Evolutionary conservation across 371 early-diverging fungal genomes (phyloP).

Genomic region (Mucor velutinosus): DNA sequence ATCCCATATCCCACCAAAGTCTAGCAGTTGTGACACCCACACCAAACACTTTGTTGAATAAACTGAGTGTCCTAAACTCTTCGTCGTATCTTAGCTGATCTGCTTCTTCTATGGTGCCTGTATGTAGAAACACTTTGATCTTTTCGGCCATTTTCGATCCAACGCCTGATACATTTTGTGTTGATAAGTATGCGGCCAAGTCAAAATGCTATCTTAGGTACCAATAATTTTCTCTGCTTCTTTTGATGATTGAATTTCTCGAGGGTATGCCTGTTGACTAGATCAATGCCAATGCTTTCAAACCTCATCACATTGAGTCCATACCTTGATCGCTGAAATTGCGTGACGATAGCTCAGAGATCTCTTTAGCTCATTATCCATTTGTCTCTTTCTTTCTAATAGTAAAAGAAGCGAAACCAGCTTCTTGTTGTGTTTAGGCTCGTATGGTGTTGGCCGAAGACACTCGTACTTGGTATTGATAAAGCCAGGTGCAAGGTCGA

Average conservation of each 20-base stretch:
- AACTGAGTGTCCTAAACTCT: constrained; percentile 28
- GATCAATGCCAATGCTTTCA: neutral
- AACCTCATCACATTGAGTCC: neutral
- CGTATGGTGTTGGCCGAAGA: constrained; percentile 47
- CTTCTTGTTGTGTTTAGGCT: constrained; percentile 35
- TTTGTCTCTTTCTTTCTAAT: constrained; percentile 40
- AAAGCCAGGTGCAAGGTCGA: constrained; percentile 33
- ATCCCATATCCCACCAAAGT: constrained; percentile 53
- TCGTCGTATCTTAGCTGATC: constrained; percentile 30
- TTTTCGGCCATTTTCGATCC: constrained; percentile 48
- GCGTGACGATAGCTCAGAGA: constrained; percentile 52
- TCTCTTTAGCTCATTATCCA: constrained; percentile 39
- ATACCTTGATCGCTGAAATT: constrained; percentile 53
- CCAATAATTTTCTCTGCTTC: constrained; percentile 54
- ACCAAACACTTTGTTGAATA: constrained; percentile 50
- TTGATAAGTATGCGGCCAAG: neutral
- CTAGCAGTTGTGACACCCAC: constrained; percentile 49
- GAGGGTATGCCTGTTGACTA: constrained; percentile 47
- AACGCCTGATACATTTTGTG: constrained; percentile 27
- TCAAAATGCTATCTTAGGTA: neutral
- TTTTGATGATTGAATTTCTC: constrained; percentile 35
- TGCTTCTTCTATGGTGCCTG: constrained; percentile 50
- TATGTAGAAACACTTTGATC: constrained; percentile 36
- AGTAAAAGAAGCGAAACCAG: constrained; percentile 38
- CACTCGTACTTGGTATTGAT: constrained; percentile 48